Conservation (phyloP, 2,329 filamentous ascomycete genomes). For the Claviceps maximensis region DNA sequence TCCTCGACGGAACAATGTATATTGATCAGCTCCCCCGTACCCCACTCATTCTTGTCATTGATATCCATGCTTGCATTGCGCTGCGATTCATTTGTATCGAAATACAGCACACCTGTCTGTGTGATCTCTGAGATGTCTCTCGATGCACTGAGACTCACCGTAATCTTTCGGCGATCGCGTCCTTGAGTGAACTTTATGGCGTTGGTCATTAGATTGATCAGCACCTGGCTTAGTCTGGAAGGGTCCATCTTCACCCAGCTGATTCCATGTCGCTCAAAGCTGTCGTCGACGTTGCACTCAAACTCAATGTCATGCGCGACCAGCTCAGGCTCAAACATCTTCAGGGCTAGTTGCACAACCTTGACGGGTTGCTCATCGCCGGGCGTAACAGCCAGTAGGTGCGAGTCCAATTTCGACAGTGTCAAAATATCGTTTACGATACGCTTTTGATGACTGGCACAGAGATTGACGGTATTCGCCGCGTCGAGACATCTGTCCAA, state of each 20-base stretch:
- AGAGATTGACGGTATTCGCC: conserved; percentile 69
- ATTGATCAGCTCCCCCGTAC: conserved; percentile 55
- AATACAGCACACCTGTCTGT: conserved; percentile 30
- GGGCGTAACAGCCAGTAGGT: conserved; percentile 56
- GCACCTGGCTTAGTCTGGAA: conserved; percentile 57
- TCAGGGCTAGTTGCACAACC: conserved; percentile 54
- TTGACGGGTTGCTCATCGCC: conserved; percentile 55
- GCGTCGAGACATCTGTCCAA: conserved; percentile 53
- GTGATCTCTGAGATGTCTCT: conserved; percentile 31
- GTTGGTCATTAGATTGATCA: conserved; percentile 64
- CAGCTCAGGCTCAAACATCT: conserved; percentile 70
- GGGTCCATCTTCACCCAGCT: conserved; percentile 67
- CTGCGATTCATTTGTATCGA: conserved; percentile 30
- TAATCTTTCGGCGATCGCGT: conserved; percentile 45
- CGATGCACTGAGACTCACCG: conserved; percentile 52
- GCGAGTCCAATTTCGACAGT: conserved; percentile 57
- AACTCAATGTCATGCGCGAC: conserved; percentile 59
- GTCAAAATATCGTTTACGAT: conserved; percentile 57
- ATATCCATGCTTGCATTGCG: conserved; percentile 25
- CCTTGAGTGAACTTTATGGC: conserved; percentile 53
- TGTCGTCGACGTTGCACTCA: conserved; percentile 54
- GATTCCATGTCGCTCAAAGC: conserved; percentile 49
- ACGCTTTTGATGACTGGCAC: conserved; percentile 65
- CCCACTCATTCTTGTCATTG: conserved; percentile 52
- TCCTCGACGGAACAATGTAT: conserved; percentile 61